phyloP scores from a whole-genome alignment of 1,139 yeast genomes.

The Suhomyces bokatorum region DNA sequence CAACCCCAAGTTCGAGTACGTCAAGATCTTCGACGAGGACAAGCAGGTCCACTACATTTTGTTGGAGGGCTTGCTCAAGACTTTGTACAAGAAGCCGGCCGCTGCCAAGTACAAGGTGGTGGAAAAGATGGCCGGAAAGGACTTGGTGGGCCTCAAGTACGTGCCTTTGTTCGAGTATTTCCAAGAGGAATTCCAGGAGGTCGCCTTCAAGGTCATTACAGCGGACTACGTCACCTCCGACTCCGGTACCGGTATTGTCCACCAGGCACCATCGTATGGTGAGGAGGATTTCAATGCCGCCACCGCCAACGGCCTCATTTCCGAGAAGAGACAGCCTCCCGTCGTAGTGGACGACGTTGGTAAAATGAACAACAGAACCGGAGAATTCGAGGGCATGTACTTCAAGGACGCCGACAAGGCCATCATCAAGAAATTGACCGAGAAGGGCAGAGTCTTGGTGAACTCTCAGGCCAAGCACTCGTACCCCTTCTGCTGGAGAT shows the following conservation, averaged over 20 bases:
- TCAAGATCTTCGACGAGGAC: slow-evolving; percentile 88
- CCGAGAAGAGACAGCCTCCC: slow-evolving; percentile 73
- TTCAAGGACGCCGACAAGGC: slow-evolving; percentile 95
- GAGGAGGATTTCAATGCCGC: slow-evolving; percentile 95
- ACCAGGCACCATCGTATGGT: slow-evolving; percentile 98
- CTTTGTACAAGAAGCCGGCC: slow-evolving; percentile 92
- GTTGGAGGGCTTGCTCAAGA: slow-evolving; percentile 74
- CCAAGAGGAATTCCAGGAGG: slow-evolving; percentile 67
- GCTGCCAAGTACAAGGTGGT: slow-evolving; percentile 83
- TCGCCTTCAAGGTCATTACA: slow-evolving; percentile 77
- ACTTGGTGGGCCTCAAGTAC: slow-evolving; percentile 75
- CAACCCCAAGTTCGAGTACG: slow-evolving; percentile 86
- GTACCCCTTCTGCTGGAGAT: slow-evolving; percentile 99
- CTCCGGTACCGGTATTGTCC: slow-evolving; percentile 99
- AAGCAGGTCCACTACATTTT: slow-evolving; percentile 77
- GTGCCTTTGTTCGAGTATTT: slow-evolving; percentile 84
- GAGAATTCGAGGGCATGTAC: slow-evolving; percentile 77
- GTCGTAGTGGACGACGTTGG: slow-evolving; percentile 95
- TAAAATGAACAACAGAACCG: slow-evolving; percentile 69
- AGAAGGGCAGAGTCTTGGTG: slow-evolving; percentile 70
- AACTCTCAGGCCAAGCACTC: slow-evolving; percentile 89
- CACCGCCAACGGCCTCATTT: slow-evolving; percentile 70
- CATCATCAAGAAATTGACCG: slow-evolving; percentile 82
- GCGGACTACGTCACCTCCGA: slow-evolving; percentile 88
- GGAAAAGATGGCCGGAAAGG: slow-evolving; percentile 76